A percentile compares a stretch with the other conserved stretches of the same genome.
These are phyloP conservation scores for Monosporascus sp. DNA, from an alignment of 2,329 filamentous ascomycete species.

Conservation along the genomic window DNA sequence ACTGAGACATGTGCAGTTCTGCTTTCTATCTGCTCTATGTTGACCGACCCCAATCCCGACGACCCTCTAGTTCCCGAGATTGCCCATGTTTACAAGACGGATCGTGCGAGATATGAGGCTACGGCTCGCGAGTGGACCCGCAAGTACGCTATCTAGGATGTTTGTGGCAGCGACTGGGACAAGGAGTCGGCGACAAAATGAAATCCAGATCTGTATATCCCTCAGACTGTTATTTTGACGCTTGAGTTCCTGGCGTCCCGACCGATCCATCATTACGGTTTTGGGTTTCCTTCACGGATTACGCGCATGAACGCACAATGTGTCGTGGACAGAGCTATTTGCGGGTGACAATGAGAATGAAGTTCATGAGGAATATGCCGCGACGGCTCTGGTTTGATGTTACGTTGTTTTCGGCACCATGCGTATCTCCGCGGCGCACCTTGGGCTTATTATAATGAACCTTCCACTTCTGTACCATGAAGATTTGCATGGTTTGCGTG, in stretches of 20 bases:
- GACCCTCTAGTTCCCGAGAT: slow-evolving; percentile 98
- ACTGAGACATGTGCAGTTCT: slow-evolving; percentile 56
- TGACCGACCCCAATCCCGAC: slow-evolving; percentile 98
- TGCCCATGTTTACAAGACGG: slow-evolving; percentile 99
- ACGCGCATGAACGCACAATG: slow-evolving; percentile 8
- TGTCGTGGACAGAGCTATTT: not conserved
- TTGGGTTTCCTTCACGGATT: slow-evolving; percentile 7
- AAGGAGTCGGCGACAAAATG: not conserved
- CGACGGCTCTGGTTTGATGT: not conserved
- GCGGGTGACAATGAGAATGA: slow-evolving; percentile 9
- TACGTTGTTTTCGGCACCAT: not conserved
- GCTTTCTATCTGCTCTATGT: slow-evolving; percentile 98
- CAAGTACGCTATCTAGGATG: slow-evolving; percentile 86
- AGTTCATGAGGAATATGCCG: not conserved
- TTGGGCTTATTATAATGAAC: not conserved
- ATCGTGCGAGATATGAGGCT: slow-evolving; percentile 90
- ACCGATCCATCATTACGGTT: slow-evolving; percentile 21
- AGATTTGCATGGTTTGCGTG: not conserved
- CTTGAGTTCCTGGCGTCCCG: slow-evolving; percentile 20
- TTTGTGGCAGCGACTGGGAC: not conserved
- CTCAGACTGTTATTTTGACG: slow-evolving; percentile 13
- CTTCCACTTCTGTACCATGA: not conserved
- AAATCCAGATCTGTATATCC: not conserved
- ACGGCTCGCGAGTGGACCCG: slow-evolving; percentile 97
- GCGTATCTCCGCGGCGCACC: not conserved